Evolutionary conservation across 148 eudicot species (phyloP), one percentile per base, ranked within the genome.

Genomic region (Camellia sinensis): DNA sequence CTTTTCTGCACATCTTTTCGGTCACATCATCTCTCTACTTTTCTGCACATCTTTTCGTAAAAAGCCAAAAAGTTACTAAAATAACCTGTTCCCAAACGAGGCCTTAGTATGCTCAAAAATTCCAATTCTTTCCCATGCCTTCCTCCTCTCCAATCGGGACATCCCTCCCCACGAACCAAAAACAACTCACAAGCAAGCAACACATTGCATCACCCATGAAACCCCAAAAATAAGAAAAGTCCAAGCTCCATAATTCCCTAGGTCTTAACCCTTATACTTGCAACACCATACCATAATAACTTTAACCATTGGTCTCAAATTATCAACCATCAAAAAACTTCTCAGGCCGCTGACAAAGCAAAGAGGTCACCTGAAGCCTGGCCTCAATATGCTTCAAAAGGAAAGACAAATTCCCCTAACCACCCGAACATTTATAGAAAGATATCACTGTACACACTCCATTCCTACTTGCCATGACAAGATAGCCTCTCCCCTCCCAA

Each of bases 151-250:
- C 74, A 1, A 19, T 6, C 1, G 15, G 57, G 17, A n/a, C 18
- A 18, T 10, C 74, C 56, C 56, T 10, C 22, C 74, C 40, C 37
- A 4, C 46, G 40, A 48, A n/a, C 56, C 50, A 70, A 70, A 70
- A 70, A 70, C 54, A 70, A 70, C 56, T 3, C 56, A 46, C 14
- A 70, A 46, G 56, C 74, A 70, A 46, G 56, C 74, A 70, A 46
- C 0, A 3, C 9, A 70, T 63, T 37, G 10, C 41, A 21, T 1
- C 67, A 22, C 21, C 73, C 29, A 69, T 41, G 12, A 19, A 69
- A 70, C 15, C 67, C 7, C 1, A 70, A 54, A 70, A 54, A 46
- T 52, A 46, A 29, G 29, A 45, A 46, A 45, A 45, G 54, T 45
- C 37, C 73, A n/a, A 46, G 43, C 53, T 10, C 7, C 37, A n/a